phyloP scores from a whole-genome alignment of 352 stramenopile species.

The Phytophthora palmivora region DNA sequence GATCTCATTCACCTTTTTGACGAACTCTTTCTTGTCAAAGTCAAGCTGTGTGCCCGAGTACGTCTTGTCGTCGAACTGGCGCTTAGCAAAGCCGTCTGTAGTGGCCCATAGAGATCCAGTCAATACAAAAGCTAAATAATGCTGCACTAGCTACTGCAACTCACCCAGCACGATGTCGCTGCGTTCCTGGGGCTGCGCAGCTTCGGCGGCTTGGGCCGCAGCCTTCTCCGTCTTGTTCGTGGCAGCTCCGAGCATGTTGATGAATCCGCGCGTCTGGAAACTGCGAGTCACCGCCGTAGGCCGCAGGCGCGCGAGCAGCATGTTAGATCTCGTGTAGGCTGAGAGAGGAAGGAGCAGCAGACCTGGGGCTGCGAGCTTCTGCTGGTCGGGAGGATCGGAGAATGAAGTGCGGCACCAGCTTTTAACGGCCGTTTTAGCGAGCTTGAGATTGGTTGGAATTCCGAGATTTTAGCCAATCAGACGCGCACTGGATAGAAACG shows the following conservation, averaged over 20 bases:
- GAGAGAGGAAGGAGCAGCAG: conserved; percentile 18
- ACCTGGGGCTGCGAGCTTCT: conserved; percentile 22
- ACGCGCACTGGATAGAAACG: not conserved
- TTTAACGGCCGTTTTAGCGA: conserved; percentile 18
- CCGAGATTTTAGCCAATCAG: conserved; percentile 3
- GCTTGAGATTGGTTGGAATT: conserved; percentile 3
- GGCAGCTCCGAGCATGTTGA: conserved; percentile 48
- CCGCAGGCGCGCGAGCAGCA: conserved; percentile 59
- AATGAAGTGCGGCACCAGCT: conserved; percentile 18
- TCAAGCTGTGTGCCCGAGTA: conserved; percentile 78
- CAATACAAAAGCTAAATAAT: not conserved
- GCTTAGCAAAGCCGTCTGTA: conserved; percentile 81
- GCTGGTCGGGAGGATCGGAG: conserved; percentile 9
- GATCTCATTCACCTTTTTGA: conserved; percentile 85
- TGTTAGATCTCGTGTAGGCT: conserved; percentile 35
- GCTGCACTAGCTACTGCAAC: conserved; percentile 7
- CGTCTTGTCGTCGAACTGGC: conserved; percentile 86
- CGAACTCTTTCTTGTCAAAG: conserved; percentile 80
- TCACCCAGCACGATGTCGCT: conserved; percentile 66
- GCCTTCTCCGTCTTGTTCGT: conserved; percentile 48
- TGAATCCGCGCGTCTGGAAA: conserved; percentile 40
- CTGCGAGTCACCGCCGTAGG: conserved; percentile 18
- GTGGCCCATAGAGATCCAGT: not conserved
- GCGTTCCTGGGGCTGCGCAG: conserved; percentile 32
- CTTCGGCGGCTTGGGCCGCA: conserved; percentile 24